phyloP scores from a whole-genome alignment of 2,329 filamentous ascomycete genomes.

The Ophiostoma populinum region DNA sequence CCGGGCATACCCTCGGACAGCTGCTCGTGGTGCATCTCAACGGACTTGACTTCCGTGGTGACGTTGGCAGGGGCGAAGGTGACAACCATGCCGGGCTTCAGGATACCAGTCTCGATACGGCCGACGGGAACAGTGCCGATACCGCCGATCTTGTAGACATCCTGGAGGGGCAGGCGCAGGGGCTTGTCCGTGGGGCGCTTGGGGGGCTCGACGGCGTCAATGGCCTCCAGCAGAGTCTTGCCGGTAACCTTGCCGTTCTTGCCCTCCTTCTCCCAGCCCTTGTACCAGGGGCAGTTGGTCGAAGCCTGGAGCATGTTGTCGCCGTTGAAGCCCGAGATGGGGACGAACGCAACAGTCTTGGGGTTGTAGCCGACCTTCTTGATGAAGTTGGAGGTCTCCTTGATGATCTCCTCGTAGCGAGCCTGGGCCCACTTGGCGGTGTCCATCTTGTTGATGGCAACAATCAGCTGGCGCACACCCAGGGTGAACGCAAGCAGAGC shows the following conservation, averaged over 20 bases:
- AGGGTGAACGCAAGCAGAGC: constrained; percentile 99
- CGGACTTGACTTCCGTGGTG: constrained; percentile 99
- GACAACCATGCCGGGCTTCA: constrained; percentile 85
- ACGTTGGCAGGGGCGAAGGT: constrained; percentile 98
- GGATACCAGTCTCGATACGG: constrained; percentile 98
- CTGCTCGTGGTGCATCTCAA: constrained; percentile 99
- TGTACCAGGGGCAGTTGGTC: constrained; percentile 98
- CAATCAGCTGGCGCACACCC: constrained; percentile 99
- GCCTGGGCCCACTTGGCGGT: constrained; percentile 95
- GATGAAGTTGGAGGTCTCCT: constrained; percentile 99
- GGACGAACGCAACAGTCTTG: constrained; percentile 95
- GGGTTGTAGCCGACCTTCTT: constrained; percentile 99
- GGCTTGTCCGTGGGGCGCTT: constrained; percentile 95
- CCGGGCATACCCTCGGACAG: constrained; percentile 84
- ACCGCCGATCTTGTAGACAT: constrained; percentile 99
- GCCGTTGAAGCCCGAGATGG: constrained; percentile 99
- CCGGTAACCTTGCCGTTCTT: constrained; percentile 71
- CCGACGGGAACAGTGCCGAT: constrained; percentile 99
- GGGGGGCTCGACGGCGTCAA: constrained; percentile 87
- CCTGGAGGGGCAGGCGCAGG: constrained; percentile 97
- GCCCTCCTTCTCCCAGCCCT: constrained; percentile 99
- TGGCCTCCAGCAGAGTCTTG: constrained; percentile 98
- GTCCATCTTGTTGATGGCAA: constrained; percentile 99
- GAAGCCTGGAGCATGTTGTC: constrained; percentile 97
- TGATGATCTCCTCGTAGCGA: constrained; percentile 98